phyloP scores from a whole-genome alignment of 768 basidiomycete genomes.

The Tylopilus vinaceipallidus region DNA sequence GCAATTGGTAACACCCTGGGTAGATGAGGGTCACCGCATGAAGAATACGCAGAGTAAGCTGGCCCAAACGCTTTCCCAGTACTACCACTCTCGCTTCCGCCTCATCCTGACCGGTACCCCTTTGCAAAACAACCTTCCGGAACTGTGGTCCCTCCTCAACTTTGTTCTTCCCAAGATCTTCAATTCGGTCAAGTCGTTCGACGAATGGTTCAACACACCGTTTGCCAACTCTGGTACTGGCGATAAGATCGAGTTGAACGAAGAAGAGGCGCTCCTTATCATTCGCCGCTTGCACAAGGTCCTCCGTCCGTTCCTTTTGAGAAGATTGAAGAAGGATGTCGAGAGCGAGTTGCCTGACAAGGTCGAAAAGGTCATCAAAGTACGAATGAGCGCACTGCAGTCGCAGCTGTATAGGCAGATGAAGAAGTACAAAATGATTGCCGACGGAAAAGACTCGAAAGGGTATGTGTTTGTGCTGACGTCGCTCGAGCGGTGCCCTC shows the following conservation, averaged over 20 bases:
- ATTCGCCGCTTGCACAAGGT: constrained; percentile 97
- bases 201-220: constrained; percentile 99
- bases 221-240: constrained; percentile 98
- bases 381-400: constrained; percentile 91
- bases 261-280: constrained; percentile 98
- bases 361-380: constrained; percentile 97
- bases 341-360: constrained; percentile 95
- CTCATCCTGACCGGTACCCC: constrained; percentile 96
- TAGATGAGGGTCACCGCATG: constrained; percentile 97
- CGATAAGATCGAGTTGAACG: constrained; percentile 98
- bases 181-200: constrained; percentile 98
- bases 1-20: not conserved
- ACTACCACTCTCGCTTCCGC: constrained; percentile 90
- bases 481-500: constrained; percentile 1
- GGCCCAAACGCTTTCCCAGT: constrained; percentile 83
- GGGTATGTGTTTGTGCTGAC: constrained; percentile 48
- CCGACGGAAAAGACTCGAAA: constrained; percentile 71
- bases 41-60: constrained; percentile 94
- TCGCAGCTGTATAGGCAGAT: constrained; percentile 94
- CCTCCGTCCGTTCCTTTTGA: constrained; percentile 88
- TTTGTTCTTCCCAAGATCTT: constrained; percentile 95
- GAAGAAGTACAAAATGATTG: constrained; percentile 98
- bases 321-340: constrained; percentile 94
- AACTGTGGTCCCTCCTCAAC: constrained; percentile 93
- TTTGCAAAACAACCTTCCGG: constrained; percentile 94